Evolutionary conservation across 2,329 filamentous ascomycete genomes (phyloP).

Genomic region (Aspergillus intermedius): DNA sequence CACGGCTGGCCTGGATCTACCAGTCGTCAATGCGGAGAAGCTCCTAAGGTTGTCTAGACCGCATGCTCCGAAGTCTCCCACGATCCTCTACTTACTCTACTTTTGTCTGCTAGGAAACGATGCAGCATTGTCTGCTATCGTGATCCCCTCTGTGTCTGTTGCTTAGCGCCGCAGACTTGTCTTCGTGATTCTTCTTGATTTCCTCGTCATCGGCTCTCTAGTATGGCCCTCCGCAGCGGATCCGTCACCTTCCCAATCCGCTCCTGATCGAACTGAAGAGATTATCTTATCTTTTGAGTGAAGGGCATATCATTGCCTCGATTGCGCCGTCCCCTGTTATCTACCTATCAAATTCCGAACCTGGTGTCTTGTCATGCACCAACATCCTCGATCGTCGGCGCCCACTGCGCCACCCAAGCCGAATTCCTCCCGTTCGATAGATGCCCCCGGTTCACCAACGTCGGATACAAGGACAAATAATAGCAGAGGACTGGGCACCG

Average conservation of each 20-base stretch:
- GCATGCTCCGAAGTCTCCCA: slow-evolving; percentile 19
- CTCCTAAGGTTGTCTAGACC: slow-evolving; percentile 26
- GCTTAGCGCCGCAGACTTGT: slow-evolving; percentile 8
- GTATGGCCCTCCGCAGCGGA: slow-evolving; percentile 33
- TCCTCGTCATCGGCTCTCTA: slow-evolving; percentile 18
- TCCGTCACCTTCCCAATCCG: slow-evolving; percentile 25
- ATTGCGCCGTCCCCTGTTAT: background rate
- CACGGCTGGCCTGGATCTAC: slow-evolving; percentile 16
- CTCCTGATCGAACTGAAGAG: slow-evolving; percentile 23
- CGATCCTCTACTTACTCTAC: slow-evolving; percentile 15
- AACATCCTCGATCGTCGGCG: slow-evolving; percentile 71
- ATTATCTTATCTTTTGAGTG: background rate
- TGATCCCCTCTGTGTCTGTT: slow-evolving; percentile 10
- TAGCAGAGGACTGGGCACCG: slow-evolving; percentile 46
- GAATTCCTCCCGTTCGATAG: slow-evolving; percentile 67
- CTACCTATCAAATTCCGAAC: background rate
- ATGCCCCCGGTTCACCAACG: slow-evolving; percentile 51
- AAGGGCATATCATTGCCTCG: background rate
- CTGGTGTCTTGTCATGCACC: slow-evolving; percentile 63
- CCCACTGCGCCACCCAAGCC: slow-evolving; percentile 67
- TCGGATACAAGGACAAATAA: slow-evolving; percentile 46
- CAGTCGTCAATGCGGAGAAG: slow-evolving; percentile 34
- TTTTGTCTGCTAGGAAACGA: slow-evolving; percentile 17
- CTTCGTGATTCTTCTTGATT: slow-evolving; percentile 1
- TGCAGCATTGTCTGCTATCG: slow-evolving; percentile 16